These are phyloP conservation scores for Bassia scoparia DNA, from an alignment of 148 eudicot species.

Conservation along the genomic window DNA sequence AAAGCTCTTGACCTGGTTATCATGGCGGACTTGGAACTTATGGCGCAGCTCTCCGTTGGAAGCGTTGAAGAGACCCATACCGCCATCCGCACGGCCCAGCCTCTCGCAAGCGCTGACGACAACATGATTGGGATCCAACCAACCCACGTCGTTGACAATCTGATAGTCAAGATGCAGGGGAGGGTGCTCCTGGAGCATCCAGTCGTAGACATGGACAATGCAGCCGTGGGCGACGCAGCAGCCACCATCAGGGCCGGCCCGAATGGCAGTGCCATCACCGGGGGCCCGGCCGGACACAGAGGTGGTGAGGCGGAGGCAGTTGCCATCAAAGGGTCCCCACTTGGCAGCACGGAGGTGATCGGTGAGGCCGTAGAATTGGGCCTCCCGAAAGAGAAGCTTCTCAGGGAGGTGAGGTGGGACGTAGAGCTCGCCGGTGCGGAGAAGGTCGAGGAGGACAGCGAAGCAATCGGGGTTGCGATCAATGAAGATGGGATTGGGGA, in stretches of 20 bases:
- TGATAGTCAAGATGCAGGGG: constrained; percentile 75
- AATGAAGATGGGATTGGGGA: constrained; percentile 37
- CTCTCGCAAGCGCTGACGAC: constrained; percentile 66
- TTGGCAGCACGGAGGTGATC: constrained; percentile 66
- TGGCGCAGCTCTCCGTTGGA: constrained; percentile 46
- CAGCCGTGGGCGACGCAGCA: constrained; percentile 87
- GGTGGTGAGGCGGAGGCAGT: constrained; percentile 39
- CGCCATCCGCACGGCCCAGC: constrained; percentile 61
- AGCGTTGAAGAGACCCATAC: constrained; percentile 62
- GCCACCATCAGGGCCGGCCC: constrained; percentile 80
- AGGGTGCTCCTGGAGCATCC: constrained; percentile 68
- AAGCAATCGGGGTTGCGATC: constrained; percentile 88
- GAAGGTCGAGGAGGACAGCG: constrained; percentile 63
- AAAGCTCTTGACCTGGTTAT: constrained; percentile 56
- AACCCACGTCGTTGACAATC: constrained; percentile 66
- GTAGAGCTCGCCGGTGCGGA: constrained; percentile 65
- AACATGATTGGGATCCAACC: constrained; percentile 52
- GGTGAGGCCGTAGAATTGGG: constrained; percentile 68
- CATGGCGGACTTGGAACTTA: constrained; percentile 62
- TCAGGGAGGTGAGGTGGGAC: constrained; percentile 54
- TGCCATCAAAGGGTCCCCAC: constrained; percentile 77
- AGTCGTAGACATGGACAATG: constrained; percentile 81
- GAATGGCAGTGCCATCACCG: constrained; percentile 79
- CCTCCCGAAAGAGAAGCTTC: constrained; percentile 66
- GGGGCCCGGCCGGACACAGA: constrained; percentile 65